Evolutionary conservation across 768 basidiomycete species (phyloP), one percentile per base, ranked within the genome.

Genomic region (Psilocybe subaeruginosa): DNA sequence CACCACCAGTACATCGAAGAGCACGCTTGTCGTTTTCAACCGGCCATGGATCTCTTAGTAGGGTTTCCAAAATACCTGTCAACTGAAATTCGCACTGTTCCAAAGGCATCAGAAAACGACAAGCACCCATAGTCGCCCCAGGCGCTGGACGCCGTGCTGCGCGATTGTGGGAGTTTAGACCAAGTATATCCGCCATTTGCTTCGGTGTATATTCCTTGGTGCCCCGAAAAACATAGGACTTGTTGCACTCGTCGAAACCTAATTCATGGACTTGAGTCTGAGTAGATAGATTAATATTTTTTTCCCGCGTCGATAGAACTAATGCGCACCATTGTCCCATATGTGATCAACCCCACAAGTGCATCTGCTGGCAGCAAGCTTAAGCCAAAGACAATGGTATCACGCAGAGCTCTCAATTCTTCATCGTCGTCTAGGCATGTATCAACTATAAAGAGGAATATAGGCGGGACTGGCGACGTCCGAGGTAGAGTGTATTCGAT

Each of bases 211-310:
- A 99, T 68, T 99, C 97, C 76, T 99, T 99, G 11, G 90, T 92
- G 47, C 97, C 97, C 29, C 97, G 91, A 88, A 99, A 99, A 59
- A 99, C 97, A 74, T 97, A 99, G 3, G 96, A 97, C 75, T 99
- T 99, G 78, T 87, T 93, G 78, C 96, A 99, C 73, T 97, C 93
- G 2, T 88, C 85, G 69, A 98, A 99, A 33, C 96, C 95, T 37
- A 99, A 91, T 78, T 99, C 97, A 74, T 99, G 97, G 1, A 99
- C 94, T 90, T 97, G 95, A 6, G 97, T 85, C 97, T 98, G 56
- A n/a, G 52, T 45, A 17, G 16, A 9, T 12, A 12, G 12, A 41
- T 3, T 23, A 16, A 29, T 29, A 16, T 64, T 35, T 29, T 29
- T 43, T 47, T 52, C 49, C 29, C 1, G 46, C 30, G 7, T 3